Evolutionary conservation across 2,329 filamentous ascomycete species (phyloP).

Genomic region (Fusarium bulbicola): DNA sequence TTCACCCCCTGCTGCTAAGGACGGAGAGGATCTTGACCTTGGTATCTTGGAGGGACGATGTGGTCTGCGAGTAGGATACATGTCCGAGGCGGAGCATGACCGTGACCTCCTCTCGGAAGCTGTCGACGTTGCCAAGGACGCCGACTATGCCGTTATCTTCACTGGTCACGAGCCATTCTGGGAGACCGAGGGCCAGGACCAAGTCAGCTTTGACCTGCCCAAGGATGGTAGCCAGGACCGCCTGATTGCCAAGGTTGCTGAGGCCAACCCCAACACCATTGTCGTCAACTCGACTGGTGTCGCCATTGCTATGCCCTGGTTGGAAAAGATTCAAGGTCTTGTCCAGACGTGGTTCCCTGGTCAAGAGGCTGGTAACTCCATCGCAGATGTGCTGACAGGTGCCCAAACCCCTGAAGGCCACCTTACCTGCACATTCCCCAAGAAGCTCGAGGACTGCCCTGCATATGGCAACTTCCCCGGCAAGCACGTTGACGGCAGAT

Average conservation of each 20-base stretch:
- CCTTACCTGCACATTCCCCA: conserved; percentile 70
- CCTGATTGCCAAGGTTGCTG: conserved; percentile 65
- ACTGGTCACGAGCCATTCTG: conserved; percentile 66
- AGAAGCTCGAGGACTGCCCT: conserved; percentile 68
- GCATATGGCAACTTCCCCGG: conserved; percentile 69
- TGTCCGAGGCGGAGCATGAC: conserved; percentile 46
- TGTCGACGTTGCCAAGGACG: conserved; percentile 64
- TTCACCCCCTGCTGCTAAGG: conserved; percentile 39
- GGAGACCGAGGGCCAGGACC: conserved; percentile 69
- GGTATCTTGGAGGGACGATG: conserved; percentile 47
- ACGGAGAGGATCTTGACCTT: conserved; percentile 41
- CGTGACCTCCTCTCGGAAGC: conserved; percentile 57
- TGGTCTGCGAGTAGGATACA: conserved; percentile 46
- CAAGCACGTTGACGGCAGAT: conserved; percentile 56
- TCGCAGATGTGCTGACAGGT: conserved; percentile 73
- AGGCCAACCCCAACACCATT: conserved; percentile 66
- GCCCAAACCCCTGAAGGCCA: conserved; percentile 72
- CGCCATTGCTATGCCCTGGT: conserved; percentile 68
- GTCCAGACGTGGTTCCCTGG: conserved; percentile 75
- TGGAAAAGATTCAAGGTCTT: conserved; percentile 64
- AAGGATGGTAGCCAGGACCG: conserved; percentile 65
- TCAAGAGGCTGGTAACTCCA: conserved; percentile 74
- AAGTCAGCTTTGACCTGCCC: conserved; percentile 77
- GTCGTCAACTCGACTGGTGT: conserved; percentile 73
- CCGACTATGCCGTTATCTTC: conserved; percentile 64